Evolutionary conservation across 139 green algal genomes (phyloP).

Genomic region (Coccomyxa sp.): DNA sequence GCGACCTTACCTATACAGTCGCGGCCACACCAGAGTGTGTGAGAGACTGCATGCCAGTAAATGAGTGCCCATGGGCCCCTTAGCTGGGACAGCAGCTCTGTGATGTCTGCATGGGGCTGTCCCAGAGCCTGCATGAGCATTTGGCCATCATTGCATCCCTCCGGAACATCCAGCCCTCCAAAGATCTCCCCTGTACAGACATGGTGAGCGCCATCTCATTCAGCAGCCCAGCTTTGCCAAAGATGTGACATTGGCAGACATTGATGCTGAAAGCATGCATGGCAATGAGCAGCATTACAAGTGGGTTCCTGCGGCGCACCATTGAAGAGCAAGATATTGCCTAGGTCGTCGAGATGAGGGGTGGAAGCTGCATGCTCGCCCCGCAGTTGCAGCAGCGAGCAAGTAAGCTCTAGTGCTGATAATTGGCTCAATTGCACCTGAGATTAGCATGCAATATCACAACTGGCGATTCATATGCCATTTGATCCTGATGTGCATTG

Average conservation of each 20-base stretch:
- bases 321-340: conserved; percentile 69
- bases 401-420: conserved; percentile 1
- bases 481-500: no score
- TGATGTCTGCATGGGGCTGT: conserved; percentile 3
- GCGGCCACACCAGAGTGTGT: conserved; percentile 66
- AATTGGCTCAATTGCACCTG: neutral
- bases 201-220: neutral
- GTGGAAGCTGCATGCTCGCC: conserved; percentile 13
- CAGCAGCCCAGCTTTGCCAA: neutral
- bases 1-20: conserved; percentile 57
- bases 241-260: neutral
- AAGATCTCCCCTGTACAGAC: conserved; percentile 56
- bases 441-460: neutral
- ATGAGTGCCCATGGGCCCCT: conserved; percentile 75
- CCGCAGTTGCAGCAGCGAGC: conserved; percentile 71
- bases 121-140: conserved; percentile 40
- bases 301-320: conserved; percentile 22
- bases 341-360: conserved; percentile 23
- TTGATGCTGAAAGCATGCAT: neutral
- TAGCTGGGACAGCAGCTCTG: conserved; percentile 35
- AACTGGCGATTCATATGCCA: no score
- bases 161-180: conserved; percentile 34
- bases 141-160: conserved; percentile 44
- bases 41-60: conserved; percentile 59
- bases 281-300: neutral